These are phyloP conservation scores for Mycena metata DNA, from an alignment of 768 basidiomycete species.

Conservation along the genomic window DNA sequence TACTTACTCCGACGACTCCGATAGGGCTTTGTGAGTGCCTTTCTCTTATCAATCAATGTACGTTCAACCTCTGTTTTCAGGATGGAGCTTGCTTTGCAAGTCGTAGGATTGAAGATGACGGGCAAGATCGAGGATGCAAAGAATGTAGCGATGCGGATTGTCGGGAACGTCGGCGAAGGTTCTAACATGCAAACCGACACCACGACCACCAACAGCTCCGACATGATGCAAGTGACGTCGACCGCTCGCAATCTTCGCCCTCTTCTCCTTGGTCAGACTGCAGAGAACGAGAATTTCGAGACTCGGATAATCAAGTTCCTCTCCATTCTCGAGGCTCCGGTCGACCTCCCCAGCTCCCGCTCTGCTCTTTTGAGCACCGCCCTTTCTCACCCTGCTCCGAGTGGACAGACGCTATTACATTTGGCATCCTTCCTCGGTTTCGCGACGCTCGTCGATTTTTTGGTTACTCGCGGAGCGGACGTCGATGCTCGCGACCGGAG, in stretches of 20 bases:
- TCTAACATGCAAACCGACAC: slow-evolving; percentile 53
- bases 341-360: slow-evolving; percentile 59
- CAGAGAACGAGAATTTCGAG: slow-evolving; percentile 77
- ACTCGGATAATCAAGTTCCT: slow-evolving; percentile 85
- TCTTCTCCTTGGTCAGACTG: slow-evolving; percentile 66
- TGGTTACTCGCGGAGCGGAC: slow-evolving; percentile 81
- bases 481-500: slow-evolving; percentile 89
- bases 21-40: slow-evolving; percentile 82
- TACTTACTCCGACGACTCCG: slow-evolving; percentile 92
- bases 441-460: slow-evolving; percentile 74
- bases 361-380: slow-evolving; percentile 63
- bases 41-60: slow-evolving; percentile 11
- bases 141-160: slow-evolving; percentile 93
- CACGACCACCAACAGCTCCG: slow-evolving; percentile 43
- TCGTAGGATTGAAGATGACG: slow-evolving; percentile 97
- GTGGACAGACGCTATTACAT: slow-evolving; percentile 91
- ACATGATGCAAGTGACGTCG: slow-evolving; percentile 70
- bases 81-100: slow-evolving; percentile 96
- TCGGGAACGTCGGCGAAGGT: slow-evolving; percentile 75
- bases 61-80: slow-evolving; percentile 53
- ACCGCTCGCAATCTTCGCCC: slow-evolving; percentile 37
- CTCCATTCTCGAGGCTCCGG: slow-evolving; percentile 76
- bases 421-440: slow-evolving; percentile 87
- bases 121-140: slow-evolving; percentile 95
- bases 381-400: slow-evolving; percentile 77